Evolutionary conservation across 2,329 filamentous ascomycete species (phyloP).

Genomic region (Penicillium verrucosum): DNA sequence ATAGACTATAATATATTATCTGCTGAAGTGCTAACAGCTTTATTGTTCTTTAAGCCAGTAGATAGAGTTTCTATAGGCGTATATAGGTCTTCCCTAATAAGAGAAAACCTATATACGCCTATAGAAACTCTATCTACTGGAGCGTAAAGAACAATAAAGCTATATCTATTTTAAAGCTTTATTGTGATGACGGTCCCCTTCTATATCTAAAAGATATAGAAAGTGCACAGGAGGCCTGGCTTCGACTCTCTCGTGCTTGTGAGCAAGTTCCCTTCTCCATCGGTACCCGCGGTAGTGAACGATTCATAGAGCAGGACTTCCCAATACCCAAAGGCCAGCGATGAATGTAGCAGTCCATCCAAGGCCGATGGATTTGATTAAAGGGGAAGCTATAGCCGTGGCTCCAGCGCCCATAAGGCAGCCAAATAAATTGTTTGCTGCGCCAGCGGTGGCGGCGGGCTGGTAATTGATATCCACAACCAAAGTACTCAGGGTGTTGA

Average conservation of each 20-base stretch:
- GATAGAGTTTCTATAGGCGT: too few species aligned
- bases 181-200: too few species aligned
- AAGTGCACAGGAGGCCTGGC: too few species aligned
- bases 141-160: too few species aligned
- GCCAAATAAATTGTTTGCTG: conserved; percentile 24
- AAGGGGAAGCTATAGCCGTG: conserved; percentile 18
- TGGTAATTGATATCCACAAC: conserved; percentile 39
- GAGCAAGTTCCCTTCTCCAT: conserved; percentile 5
- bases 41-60: too few species aligned
- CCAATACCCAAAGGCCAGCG: conserved; percentile 21
- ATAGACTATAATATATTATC: too few species aligned
- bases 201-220: too few species aligned
- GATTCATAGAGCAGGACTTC: conserved; percentile 21
- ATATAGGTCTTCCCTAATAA: too few species aligned
- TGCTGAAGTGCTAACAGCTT: too few species aligned
- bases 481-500: conserved; percentile 45
- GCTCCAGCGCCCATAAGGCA: conserved; percentile 26
- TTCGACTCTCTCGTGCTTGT: neutral
- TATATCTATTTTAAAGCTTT: too few species aligned
- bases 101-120: too few species aligned
- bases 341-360: conserved; percentile 27
- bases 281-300: conserved; percentile 19
- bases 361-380: conserved; percentile 24
- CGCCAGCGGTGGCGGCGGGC: conserved; percentile 21
- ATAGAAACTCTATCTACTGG: too few species aligned